Evolutionary conservation across 345 rosid genomes (phyloP).

Genomic region (Turritis glabra): DNA sequence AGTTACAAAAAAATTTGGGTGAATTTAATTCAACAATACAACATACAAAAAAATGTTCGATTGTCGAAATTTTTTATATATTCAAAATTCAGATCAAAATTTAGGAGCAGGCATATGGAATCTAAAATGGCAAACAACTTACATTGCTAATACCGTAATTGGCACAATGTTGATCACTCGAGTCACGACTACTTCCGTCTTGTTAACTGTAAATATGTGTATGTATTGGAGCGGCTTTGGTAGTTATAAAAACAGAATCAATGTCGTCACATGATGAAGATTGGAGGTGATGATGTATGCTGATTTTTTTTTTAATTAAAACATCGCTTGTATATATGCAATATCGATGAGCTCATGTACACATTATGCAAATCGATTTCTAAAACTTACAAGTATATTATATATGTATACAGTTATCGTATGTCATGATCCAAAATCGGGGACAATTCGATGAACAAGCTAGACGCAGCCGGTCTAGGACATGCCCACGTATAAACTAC

Average conservation of each 20-base stretch:
- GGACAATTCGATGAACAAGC: conserved; percentile 27
- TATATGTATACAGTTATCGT: background rate
- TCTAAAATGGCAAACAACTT: background rate
- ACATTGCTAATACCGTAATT: background rate
- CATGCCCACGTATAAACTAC: background rate
- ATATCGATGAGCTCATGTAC: conserved; percentile 21
- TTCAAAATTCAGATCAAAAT: background rate
- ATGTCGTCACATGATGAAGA: conserved; percentile 33
- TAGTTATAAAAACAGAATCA: conserved; percentile 33
- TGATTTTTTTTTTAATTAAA: background rate
- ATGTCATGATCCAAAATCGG: conserved; percentile 12
- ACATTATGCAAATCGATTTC: background rate
- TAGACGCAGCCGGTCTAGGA: conserved; percentile 12
- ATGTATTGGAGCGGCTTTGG: conserved; percentile 22
- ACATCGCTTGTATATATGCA: conserved; percentile 13
- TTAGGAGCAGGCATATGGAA: background rate
- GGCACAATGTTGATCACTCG: background rate
- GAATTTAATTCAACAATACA: background rate
- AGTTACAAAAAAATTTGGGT: background rate
- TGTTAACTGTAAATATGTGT: background rate
- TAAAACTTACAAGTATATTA: background rate
- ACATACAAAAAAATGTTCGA: background rate
- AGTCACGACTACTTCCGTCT: background rate
- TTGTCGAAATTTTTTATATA: background rate
- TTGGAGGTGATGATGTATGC: conserved; percentile 14